Percentiles rank a stretch among this genome's conserved stretches.
Conservation (phyloP, 768 basidiomycete genomes). For the Boletus edulis region DNA sequence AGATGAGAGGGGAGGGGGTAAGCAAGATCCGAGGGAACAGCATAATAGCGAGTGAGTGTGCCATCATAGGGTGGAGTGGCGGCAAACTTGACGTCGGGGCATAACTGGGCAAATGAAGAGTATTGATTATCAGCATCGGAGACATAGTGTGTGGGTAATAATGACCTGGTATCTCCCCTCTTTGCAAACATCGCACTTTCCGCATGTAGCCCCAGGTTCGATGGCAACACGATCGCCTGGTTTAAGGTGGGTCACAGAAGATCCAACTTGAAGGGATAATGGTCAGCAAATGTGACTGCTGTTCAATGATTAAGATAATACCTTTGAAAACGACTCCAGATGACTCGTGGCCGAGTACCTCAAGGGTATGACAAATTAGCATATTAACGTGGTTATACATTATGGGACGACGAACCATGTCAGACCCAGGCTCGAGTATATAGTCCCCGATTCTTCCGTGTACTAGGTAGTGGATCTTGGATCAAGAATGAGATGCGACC, state of each 20-base stretch:
- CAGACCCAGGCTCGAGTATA: slow-evolving; percentile 58
- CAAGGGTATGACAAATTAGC: slow-evolving; percentile 3
- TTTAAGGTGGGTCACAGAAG: slow-evolving; percentile 71
- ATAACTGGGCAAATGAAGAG: slow-evolving; percentile 50
- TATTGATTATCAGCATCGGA: neutral
- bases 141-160: neutral
- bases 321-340: slow-evolving; percentile 74
- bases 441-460: slow-evolving; percentile 80
- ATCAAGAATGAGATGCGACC: slow-evolving; percentile 6
- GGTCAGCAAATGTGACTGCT: neutral
- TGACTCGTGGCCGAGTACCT: slow-evolving; percentile 95
- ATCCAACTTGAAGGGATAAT: slow-evolving; percentile 52
- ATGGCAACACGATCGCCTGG: slow-evolving; percentile 87
- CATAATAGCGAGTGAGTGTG: slow-evolving; percentile 85
- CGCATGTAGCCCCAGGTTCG: slow-evolving; percentile 87
- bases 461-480: slow-evolving; percentile 74
- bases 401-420: slow-evolving; percentile 55
- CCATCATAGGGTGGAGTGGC: slow-evolving; percentile 95
- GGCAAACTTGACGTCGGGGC: slow-evolving; percentile 83
- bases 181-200: slow-evolving; percentile 83
- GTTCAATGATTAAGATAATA: slow-evolving; percentile 18
- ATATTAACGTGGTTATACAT: neutral
- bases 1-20: slow-evolving; percentile 83
- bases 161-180: slow-evolving; percentile 77
- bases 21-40: slow-evolving; percentile 79